Evolutionary conservation across 2,329 filamentous ascomycete species (phyloP).

Genomic region (Hymenoscyphus infarciens): DNA sequence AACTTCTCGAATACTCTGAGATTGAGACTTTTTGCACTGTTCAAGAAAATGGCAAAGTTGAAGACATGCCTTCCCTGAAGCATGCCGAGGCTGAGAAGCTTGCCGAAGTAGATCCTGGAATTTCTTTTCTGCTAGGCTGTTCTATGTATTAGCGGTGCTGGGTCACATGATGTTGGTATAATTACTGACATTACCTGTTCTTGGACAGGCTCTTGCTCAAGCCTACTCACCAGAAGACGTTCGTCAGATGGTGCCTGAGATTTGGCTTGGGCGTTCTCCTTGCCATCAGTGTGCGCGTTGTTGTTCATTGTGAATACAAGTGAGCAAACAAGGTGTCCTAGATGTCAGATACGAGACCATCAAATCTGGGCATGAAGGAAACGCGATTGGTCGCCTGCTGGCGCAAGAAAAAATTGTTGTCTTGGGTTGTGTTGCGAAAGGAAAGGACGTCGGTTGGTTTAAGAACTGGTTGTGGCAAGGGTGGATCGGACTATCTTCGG

Average conservation of each 20-base stretch:
- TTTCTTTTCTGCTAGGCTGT: conserved; percentile 25
- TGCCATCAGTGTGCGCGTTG: neutral
- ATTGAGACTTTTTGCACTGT: conserved; percentile 50
- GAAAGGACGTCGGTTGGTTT: neutral
- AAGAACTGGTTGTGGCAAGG: neutral
- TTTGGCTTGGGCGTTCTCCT: neutral
- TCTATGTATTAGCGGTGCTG: neutral
- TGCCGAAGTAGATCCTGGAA: conserved; percentile 27
- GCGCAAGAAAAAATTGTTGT: neutral
- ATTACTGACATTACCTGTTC: conserved; percentile 38
- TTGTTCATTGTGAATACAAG: neutral
- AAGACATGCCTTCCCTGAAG: conserved; percentile 55
- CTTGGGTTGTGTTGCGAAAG: neutral
- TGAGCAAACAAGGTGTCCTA: neutral
- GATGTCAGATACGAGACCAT: neutral
- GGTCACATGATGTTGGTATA: conserved; percentile 20
- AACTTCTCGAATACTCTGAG: conserved; percentile 43
- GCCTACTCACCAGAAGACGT: conserved; percentile 37
- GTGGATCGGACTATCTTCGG: neutral
- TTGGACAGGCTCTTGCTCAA: conserved; percentile 40
- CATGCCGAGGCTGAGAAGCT: conserved; percentile 47
- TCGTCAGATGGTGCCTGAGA: conserved; percentile 25
- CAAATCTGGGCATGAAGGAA: neutral
- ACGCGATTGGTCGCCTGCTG: neutral
- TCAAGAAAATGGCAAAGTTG: conserved; percentile 62